Evolutionary conservation across 2,329 filamentous ascomycete genomes (phyloP).

Genomic region (Aureobasidium sp.): DNA sequence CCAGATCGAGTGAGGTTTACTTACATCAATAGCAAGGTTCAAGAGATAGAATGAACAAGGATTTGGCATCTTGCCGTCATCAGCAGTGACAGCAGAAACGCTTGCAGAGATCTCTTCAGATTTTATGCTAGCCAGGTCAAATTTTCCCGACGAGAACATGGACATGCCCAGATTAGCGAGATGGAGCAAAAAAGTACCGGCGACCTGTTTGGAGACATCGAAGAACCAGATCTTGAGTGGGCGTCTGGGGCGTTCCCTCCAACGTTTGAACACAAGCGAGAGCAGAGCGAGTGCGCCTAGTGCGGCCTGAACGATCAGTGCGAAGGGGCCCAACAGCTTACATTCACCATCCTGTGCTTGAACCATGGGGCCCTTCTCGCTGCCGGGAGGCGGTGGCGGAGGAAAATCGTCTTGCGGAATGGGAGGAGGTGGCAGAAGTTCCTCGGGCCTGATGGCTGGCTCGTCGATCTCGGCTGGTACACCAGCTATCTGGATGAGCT

Average conservation of each 20-base stretch:
- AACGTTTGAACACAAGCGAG: constrained; percentile 87
- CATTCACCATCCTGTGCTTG: constrained; percentile 59
- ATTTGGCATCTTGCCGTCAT: constrained; percentile 64
- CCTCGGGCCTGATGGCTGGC: constrained; percentile 11
- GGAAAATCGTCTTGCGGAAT: constrained; percentile 8
- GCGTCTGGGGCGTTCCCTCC: constrained; percentile 81
- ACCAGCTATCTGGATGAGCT: constrained; percentile 75
- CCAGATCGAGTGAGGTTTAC: constrained; percentile 30
- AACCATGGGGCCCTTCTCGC: constrained; percentile 1
- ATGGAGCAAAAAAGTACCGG: constrained; percentile 86
- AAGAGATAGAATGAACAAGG: constrained; percentile 95
- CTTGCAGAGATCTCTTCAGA: constrained; percentile 27
- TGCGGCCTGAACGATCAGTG: constrained; percentile 79
- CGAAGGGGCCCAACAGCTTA: constrained; percentile 79
- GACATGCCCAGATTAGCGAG: constrained; percentile 92
- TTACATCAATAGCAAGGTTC: constrained; percentile 90
- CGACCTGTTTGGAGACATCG: constrained; percentile 93
- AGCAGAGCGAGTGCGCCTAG: constrained; percentile 75
- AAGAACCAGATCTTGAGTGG: constrained; percentile 97
- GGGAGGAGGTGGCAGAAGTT: constrained; percentile 15
- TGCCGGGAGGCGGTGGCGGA: not conserved
- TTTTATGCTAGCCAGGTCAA: constrained; percentile 52
- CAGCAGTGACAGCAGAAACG: constrained; percentile 24
- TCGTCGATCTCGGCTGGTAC: constrained; percentile 33
- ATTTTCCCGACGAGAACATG: constrained; percentile 82